Base-by-base conservation (phyloP, 805 yeast genomes). In the Isabelozyma pseudorhagii region DNA sequence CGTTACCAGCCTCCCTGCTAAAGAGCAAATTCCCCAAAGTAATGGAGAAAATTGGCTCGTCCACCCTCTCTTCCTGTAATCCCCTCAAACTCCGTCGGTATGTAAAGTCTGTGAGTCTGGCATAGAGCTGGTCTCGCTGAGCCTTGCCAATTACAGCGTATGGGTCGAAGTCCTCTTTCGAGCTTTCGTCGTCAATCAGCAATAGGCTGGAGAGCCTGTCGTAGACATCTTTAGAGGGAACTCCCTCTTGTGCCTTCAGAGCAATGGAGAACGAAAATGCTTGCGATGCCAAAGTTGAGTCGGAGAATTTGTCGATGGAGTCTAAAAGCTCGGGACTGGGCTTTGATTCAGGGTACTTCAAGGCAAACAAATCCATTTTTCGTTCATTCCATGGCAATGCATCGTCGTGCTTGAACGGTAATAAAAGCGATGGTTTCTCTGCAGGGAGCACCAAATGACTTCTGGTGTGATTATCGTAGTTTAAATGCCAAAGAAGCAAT, bases 1-100 rank as follows among this genome's bases (percentile, higher is more conserved):
- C 17, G 3, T 48, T 43, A 0, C 54, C 52, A 21, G 44, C 13
- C 13, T 15, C 27, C 11, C 15, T 15, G 43, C 63, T 59, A 42
- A 71, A 66, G 13, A 75, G 54, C 11, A 75, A 58, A 31, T 66
- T 64, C n/a, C 80, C 80, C 21, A 75, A 61, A 1, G 77, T 66
- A 7, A 67, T 61, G 0, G 75, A 67, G 46, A 74, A 63, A 5
- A 68, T 57, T 1, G 74, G 69, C 7, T 46, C 50, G 40, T 63
- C 64, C 29, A 61, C 46, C 1, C 53, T 45, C 8, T 50, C 45
- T 1, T 50, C 56, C 1, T 48, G 21, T 4, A 64, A 58, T 0
- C 75, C 74, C 13, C 42, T 44, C 21, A 65, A 48, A 1, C 34
- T n/a, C 5, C 54, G 34, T 38, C 63, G 51, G 54, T 64, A 66